phyloP scores from a whole-genome alignment of 169 alveolate species.

The Plasmodium relictum region DNA sequence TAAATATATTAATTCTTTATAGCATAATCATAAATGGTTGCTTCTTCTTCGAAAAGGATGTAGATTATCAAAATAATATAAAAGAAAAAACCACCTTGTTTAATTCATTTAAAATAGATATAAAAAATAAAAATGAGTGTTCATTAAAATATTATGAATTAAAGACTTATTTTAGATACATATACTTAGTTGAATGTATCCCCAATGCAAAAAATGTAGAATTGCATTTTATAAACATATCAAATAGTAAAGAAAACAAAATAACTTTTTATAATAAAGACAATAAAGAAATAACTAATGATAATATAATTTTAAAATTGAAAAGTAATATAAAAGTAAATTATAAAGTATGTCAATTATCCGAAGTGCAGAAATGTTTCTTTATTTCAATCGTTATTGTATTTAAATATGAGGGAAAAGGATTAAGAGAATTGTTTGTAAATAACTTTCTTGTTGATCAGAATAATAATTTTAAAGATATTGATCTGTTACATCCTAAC shows the following conservation, averaged over 20 bases:
- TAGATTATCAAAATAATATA: neutral
- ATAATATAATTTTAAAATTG: conserved; percentile 1
- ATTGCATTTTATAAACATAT: conserved; percentile 10
- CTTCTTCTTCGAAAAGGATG: conserved; percentile 11
- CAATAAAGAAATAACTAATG: conserved; percentile 37
- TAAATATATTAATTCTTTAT: neutral
- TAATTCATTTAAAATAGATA: conserved; percentile 13
- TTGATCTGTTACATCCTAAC: conserved; percentile 23
- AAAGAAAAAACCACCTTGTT: neutral
- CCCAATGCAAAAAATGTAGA: conserved; percentile 14
- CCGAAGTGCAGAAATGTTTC: conserved; percentile 6
- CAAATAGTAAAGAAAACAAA: conserved; percentile 2
- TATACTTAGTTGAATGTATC: conserved; percentile 34
- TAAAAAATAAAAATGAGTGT: conserved; percentile 45
- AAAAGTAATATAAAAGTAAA: conserved; percentile 20
- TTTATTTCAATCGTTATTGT: conserved; percentile 25
- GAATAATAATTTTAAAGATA: neutral
- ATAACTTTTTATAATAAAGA: conserved; percentile 18
- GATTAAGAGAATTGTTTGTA: conserved; percentile 20
- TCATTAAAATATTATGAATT: conserved; percentile 24
- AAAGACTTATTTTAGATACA: conserved; percentile 15
- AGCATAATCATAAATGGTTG: neutral
- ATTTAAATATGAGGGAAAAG: conserved; percentile 6
- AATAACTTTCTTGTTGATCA: conserved; percentile 4
- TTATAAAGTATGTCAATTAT: conserved; percentile 28